Evolutionary conservation across 169 alveolate genomes (phyloP), one percentile per base, ranked within the genome.

Genomic region (Plasmodium gaboni): DNA sequence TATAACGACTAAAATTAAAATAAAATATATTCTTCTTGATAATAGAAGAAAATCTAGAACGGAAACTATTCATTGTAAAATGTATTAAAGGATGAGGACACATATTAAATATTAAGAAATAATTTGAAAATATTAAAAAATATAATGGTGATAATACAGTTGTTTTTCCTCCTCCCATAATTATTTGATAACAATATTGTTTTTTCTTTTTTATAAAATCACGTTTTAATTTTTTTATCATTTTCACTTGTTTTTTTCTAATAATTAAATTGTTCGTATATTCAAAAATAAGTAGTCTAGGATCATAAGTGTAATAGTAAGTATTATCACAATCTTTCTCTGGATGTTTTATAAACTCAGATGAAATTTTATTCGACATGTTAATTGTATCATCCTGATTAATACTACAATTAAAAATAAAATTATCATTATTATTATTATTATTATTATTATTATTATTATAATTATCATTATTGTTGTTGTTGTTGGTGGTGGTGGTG

Each of bases 161-260:
- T 26, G 99, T 97, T 94, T 97, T 97, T 12, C 99, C 99, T 5
- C 97, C 97, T 48, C 99, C 99, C 99, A 97, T 97, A 46, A 97
- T 95, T 97, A 96, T 96, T 92, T 97, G 99, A 91, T 97, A 98
- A 74, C 98, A 96, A 71, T 96, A 92, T 78, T 97, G 94, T 61
- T 72, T 85, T 44, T 96, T 96, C n/a, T 63, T 89, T 65, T 73
- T 85, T 61, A 93, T 94, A 46, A 93, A 93, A 64, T 91, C 68
- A 22, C 93, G 85, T 69, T 95, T 94, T 48, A 95, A 73, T 74
- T 94, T 94, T 67, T 93, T 83, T 50, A 97, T 92, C 85, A 97
- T 95, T 89, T 91, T 80, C 48, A 96, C 98, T 93, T 97, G 99
- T 19, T 95, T 73, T 78, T 92, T 93, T 73, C 97, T 93, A 73